These are phyloP conservation scores for Francoa sonchifolia DNA, from an alignment of 441 rosid genomes.

Conservation along the genomic window DNA sequence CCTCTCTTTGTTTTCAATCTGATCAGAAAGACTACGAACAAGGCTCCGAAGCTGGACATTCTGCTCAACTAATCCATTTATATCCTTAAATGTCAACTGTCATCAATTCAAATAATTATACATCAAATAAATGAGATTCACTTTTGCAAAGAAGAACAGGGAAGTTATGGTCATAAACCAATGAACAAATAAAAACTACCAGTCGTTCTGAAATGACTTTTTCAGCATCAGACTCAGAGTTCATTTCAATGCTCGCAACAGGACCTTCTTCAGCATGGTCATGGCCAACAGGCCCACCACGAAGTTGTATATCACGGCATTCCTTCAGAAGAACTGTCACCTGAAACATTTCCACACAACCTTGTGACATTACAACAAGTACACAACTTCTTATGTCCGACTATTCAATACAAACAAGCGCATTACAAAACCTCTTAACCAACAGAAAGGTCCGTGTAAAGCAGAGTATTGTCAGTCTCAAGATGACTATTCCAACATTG, in stretches of 20 bases:
- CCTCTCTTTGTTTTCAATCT: conserved; percentile 57
- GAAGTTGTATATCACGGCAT: conserved; percentile 90
- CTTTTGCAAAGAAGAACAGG: background rate
- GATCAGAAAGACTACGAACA: conserved; percentile 74
- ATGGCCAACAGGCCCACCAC: conserved; percentile 49
- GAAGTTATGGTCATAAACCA: background rate
- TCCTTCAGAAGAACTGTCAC: conserved; percentile 91
- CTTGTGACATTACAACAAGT: no score
- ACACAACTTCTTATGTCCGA: no score
- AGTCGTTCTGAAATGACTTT: conserved; percentile 68
- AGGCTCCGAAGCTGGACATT: conserved; percentile 90
- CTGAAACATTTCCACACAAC: no score
- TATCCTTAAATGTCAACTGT: conserved; percentile 88
- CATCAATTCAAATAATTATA: conserved; percentile 7
- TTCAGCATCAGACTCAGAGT: conserved; percentile 48
- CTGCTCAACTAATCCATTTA: conserved; percentile 93
- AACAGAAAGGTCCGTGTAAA: no score
- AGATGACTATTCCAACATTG: no score
- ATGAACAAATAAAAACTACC: conserved; percentile 27
- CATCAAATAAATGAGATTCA: conserved; percentile 8
- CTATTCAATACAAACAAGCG: no score
- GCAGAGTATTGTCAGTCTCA: no score
- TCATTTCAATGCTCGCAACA: conserved; percentile 37
- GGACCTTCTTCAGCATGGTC: conserved; percentile 29
- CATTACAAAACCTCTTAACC: no score